These are phyloP conservation scores for Annulohypoxylon moriforme DNA, from an alignment of 495 filamentous ascomycete genomes.

Conservation along the genomic window DNA sequence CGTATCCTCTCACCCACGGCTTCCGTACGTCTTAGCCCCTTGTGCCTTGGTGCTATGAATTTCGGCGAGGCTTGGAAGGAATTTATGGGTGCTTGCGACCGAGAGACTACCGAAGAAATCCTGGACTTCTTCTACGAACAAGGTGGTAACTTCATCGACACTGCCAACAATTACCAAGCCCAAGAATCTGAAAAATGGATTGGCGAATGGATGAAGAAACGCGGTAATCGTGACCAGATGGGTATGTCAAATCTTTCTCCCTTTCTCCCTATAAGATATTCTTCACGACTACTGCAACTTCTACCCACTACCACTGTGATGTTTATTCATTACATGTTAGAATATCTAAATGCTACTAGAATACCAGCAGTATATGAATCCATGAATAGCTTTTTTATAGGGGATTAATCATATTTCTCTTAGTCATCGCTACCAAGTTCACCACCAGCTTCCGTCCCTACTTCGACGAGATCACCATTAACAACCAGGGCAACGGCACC, in stretches of 20 bases:
- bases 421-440: slow-evolving; percentile 79
- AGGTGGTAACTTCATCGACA: slow-evolving; percentile 84
- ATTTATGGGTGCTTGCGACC: slow-evolving; percentile 68
- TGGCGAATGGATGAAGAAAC: slow-evolving; percentile 77
- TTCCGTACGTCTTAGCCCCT: slow-evolving; percentile 66
- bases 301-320: background rate
- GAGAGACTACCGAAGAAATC: slow-evolving; percentile 70
- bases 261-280: background rate
- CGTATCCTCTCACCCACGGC: slow-evolving; percentile 70
- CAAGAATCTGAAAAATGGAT: slow-evolving; percentile 78
- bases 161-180: slow-evolving; percentile 75
- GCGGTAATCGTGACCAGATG: slow-evolving; percentile 55
- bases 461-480: slow-evolving; percentile 64
- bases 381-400: no score
- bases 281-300: background rate
- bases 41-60: slow-evolving; percentile 72
- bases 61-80: slow-evolving; percentile 67
- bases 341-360: background rate
- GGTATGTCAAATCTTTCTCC: slow-evolving; percentile 34
- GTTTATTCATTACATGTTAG: background rate
- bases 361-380: no score
- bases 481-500: slow-evolving; percentile 66
- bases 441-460: slow-evolving; percentile 59
- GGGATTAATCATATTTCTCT: background rate
- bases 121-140: slow-evolving; percentile 73